A percentile compares a stretch with the other conserved stretches of the same genome.
Conservation (phyloP, 768 basidiomycete genomes). For the Kwoniella bestiolae region DNA sequence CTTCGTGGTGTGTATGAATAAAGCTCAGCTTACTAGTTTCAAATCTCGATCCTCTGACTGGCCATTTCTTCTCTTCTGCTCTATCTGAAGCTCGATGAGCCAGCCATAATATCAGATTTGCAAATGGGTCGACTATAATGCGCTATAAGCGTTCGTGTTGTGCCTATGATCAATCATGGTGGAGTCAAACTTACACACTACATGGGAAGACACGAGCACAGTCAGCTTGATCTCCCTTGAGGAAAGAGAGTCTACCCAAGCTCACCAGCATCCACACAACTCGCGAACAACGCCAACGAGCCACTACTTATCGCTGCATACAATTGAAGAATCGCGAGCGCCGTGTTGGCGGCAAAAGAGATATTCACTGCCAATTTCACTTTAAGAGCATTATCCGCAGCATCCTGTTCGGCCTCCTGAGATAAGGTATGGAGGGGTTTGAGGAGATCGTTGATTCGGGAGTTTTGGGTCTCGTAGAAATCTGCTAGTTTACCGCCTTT, state of each 20-base stretch:
- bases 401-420: constrained; percentile 73
- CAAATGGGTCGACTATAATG: constrained; percentile 55
- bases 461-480: constrained; percentile 57
- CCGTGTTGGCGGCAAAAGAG: constrained; percentile 76
- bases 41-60: constrained; percentile 84
- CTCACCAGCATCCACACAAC: constrained; percentile 78
- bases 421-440: constrained; percentile 91
- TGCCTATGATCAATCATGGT: neutral
- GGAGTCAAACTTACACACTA: constrained; percentile 28
- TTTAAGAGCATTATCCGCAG: constrained; percentile 71
- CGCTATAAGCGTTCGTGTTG: neutral
- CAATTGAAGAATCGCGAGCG: constrained; percentile 64
- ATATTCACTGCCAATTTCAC: constrained; percentile 86
- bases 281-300: constrained; percentile 85
- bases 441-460: constrained; percentile 77
- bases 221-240: neutral
- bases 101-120: constrained; percentile 63
- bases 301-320: constrained; percentile 86
- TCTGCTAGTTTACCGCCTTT: constrained; percentile 52
- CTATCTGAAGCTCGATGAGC: constrained; percentile 72
- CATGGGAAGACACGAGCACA: neutral
- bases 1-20: neutral
- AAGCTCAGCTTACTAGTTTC: constrained; percentile 70
- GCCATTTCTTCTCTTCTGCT: constrained; percentile 85
- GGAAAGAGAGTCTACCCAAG: neutral